Evolutionary conservation across 495 filamentous ascomycete species (phyloP), one percentile per base, ranked within the genome.

Genomic region (Articulospora tetracladia): DNA sequence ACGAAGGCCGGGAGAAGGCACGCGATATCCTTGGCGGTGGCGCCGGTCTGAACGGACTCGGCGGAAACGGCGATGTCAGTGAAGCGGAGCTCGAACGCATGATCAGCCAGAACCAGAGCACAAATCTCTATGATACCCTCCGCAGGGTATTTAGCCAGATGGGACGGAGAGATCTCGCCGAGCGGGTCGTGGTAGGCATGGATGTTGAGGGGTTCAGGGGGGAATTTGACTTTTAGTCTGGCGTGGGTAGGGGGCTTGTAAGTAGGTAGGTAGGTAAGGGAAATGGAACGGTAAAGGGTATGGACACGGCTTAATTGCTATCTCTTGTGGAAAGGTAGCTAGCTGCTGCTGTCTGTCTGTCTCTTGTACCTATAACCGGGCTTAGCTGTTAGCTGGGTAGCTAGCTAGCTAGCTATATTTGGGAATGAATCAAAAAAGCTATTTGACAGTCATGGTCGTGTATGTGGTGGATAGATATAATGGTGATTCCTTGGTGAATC

Each of bases 111-210:
- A 98, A 98, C 73, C 85, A 95, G 69, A 96, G 92, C 77, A 97
- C 93, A 36, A 98, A 97, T 71, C 74, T 98, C 54, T 92, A 94
- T 68, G 94, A 98, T 72, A 98, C 94, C 3, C 73, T 98, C 54
- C 78, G 92, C 51, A 79, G 95, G 58, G 95, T 98, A 8, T 98
- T 98, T 71, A 89, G 83, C 28, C 92, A 94, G 80, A 98, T 98
- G 94, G 88, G 86, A 0, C 72, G 94, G 54, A 77, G 90, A 49
- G 94, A 98, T 76, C 69, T 98, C 71, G 86, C 87, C 3, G 93
- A 97, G 63, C 79, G 83, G 78, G 94, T 98, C 7, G 84, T 88
- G 41, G 81, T 87, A 2, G 93, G 91, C 28, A 91, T 98, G 78
- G 92, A 98, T 76, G 86, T 96, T 41, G 93, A 96, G 68, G 77